Evolutionary conservation across 345 rosid species (phyloP).

Genomic region (Populus tremula): DNA sequence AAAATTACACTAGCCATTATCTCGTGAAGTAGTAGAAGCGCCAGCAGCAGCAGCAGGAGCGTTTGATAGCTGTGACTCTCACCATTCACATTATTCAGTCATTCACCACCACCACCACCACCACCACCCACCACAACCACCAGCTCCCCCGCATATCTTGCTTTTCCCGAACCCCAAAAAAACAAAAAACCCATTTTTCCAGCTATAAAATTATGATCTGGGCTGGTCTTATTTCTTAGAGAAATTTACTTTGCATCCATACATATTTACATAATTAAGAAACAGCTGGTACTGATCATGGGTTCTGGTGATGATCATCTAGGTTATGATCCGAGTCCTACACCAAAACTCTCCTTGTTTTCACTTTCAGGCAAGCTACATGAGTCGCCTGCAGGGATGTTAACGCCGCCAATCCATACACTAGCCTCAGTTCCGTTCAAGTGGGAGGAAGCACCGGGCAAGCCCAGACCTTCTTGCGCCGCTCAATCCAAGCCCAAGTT

Average conservation of each 20-base stretch:
- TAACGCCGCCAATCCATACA: constrained; percentile 60
- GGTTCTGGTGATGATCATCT: neutral
- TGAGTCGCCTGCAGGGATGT: constrained; percentile 42
- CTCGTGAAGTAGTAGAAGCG: constrained; percentile 50
- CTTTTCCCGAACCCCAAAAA: neutral
- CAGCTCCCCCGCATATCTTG: neutral
- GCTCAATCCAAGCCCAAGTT: constrained; percentile 22
- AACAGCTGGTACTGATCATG: neutral
- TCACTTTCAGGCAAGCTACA: constrained; percentile 44
- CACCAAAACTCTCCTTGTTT: constrained; percentile 53
- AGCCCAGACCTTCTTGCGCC: constrained; percentile 42
- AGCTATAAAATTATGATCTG: constrained; percentile 8
- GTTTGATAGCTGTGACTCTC: constrained; percentile 19
- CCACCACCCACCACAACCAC: neutral
- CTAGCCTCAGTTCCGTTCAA: constrained; percentile 66
- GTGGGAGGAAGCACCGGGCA: constrained; percentile 96
- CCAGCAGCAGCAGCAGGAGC: constrained; percentile 23
- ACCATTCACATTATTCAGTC: neutral
- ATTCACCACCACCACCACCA: constrained; percentile 14
- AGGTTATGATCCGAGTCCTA: constrained; percentile 10
- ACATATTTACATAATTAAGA: neutral
- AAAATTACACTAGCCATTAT: constrained; percentile 3
- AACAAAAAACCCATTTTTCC: neutral
- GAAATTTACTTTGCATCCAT: neutral
- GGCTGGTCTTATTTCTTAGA: neutral